Base-by-base conservation (phyloP, 2,329 filamentous ascomycete species). In the Aureobasidium subglaciale region DNA sequence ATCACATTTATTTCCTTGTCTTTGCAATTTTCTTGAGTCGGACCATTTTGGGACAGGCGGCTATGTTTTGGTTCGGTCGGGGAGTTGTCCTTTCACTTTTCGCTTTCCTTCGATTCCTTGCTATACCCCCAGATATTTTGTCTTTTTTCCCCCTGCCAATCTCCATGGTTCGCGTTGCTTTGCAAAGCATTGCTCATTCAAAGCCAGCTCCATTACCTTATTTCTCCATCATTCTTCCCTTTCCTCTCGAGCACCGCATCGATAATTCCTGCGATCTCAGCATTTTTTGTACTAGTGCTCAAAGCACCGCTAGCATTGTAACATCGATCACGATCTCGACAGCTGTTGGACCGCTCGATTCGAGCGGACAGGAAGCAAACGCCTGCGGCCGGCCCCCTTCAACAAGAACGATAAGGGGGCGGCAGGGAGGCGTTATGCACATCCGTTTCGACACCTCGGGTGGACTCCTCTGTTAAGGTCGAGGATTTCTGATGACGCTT, bases 281-380 rank as follows among this genome's bases (percentile, higher is more conserved):
- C 32, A 29, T 25, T 18, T 45, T 15, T 15, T 35, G 30, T 40
- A 29, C n/a, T 50, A 20, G 34, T 29, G 24, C 22, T 6, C 30
- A 38, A 50, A 30, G 29, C 34, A 34, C 11, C 22, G 22, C 13
- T 24, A 22, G n/a, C 45, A 37, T 49, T 24, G 24, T 22, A 32
- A 27, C 40, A 50, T 38, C 46, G 34, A 50, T 50, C 46, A 15
- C 34, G 46, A 50, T 50, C 34, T 50, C 32, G 46, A 50, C 45
- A 49, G 45, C 45, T 49, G 45, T 49, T 37, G 32, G 45, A 16
- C 45, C 45, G 45, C 45, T 49, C 45, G 45, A 49, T 49, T 49
- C 30, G 32, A 49, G 32, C 45, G 45, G 27, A 45, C 11, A 16
- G 15, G n/a, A 37, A n/a, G 8, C 20, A 24, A 49, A 49, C 45